phyloP scores from a whole-genome alignment of 129 eudicot species.

The Lactuca saligna region DNA sequence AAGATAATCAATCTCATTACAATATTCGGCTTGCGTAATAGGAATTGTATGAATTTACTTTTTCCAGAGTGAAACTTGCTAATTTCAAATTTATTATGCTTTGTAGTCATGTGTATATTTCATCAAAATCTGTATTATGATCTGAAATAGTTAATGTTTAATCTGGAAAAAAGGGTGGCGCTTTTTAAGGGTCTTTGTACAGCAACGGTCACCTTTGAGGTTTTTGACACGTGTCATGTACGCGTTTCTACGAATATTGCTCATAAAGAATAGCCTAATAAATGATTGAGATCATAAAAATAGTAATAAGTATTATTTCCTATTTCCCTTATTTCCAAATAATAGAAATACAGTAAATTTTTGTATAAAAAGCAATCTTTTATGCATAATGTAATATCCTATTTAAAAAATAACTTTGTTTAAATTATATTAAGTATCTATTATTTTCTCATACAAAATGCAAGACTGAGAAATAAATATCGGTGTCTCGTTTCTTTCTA shows the following conservation, averaged over 20 bases:
- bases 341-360: too few species aligned
- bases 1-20: conserved; percentile 29
- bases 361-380: too few species aligned
- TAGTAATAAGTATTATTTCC: background rate
- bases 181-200: conserved; percentile 27
- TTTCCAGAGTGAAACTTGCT: conserved; percentile 23
- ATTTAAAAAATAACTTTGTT: too few species aligned
- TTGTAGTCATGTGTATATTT: conserved; percentile 4
- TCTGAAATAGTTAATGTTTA: conserved; percentile 17
- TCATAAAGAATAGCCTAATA: background rate
- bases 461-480: background rate
- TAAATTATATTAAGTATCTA: too few species aligned
- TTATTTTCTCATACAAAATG: too few species aligned
- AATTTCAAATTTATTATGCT: conserved; percentile 25
- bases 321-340: background rate
- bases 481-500: background rate
- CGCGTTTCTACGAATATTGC: conserved; percentile 17
- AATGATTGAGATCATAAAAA: conserved; percentile 16
- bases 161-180: conserved; percentile 17
- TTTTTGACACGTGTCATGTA: conserved; percentile 24
- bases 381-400: background rate
- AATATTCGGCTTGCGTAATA: conserved; percentile 25
- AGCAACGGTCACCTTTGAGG: conserved; percentile 45
- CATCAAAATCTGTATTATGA: background rate
- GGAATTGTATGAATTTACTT: conserved; percentile 6